Evolutionary conservation across 2,329 filamentous ascomycete genomes (phyloP).

Genomic region (Arthrobotrys iridis): DNA sequence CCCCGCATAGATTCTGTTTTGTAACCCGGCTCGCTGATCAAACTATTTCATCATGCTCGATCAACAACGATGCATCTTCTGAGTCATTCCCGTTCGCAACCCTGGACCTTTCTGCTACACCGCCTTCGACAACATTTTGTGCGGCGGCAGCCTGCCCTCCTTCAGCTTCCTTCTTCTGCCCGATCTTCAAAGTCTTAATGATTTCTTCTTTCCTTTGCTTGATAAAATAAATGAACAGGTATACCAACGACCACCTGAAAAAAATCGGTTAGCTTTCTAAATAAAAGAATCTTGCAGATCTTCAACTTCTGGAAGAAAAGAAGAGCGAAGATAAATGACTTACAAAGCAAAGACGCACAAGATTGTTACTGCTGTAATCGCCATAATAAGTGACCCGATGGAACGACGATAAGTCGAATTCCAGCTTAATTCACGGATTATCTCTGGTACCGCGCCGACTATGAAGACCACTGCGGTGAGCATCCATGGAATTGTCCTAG

Average conservation of each 20-base stretch:
- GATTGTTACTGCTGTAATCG: neutral
- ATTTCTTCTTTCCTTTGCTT: conserved; percentile 24
- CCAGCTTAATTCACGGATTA: neutral
- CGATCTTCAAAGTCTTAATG: conserved; percentile 5
- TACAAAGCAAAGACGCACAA: neutral
- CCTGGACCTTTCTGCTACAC: neutral
- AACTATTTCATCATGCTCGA: conserved; percentile 34
- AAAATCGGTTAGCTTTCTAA: neutral
- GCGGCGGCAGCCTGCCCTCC: no score
- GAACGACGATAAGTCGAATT: neutral
- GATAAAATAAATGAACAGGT: conserved; percentile 35
- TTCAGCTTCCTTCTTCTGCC: neutral
- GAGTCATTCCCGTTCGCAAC: neutral
- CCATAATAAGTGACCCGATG: neutral
- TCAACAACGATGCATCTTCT: conserved; percentile 35
- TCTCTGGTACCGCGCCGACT: neutral
- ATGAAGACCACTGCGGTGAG: neutral
- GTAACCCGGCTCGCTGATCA: neutral
- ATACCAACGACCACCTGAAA: conserved; percentile 28
- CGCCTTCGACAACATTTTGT: neutral
- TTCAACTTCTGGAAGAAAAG: neutral
- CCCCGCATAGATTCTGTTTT: no score
- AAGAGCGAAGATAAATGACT: neutral
- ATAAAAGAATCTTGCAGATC: no score
- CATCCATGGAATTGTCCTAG: conserved; percentile 14